A percentile compares a stretch with the other conserved stretches of the same genome.
These are phyloP conservation scores for Boletus rubescentipes DNA, from an alignment of 768 basidiomycete genomes.

Conservation along the genomic window DNA sequence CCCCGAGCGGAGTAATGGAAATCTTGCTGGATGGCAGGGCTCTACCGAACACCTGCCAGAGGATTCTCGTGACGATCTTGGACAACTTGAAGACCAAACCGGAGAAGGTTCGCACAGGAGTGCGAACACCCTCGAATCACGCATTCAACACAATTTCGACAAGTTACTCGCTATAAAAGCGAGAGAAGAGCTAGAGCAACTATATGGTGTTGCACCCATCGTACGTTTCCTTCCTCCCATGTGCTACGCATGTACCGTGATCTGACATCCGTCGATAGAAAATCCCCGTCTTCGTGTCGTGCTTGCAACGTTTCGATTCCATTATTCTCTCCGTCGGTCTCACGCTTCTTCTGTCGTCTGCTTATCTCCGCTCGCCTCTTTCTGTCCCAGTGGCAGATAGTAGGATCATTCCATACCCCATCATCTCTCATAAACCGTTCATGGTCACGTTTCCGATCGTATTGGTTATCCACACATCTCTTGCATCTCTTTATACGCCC, in stretches of 20 bases:
- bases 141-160: constrained; percentile 67
- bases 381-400: constrained; percentile 29
- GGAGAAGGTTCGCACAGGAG: not conserved
- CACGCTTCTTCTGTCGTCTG: constrained; percentile 49
- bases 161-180: constrained; percentile 59
- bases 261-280: constrained; percentile 39
- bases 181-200: constrained; percentile 73
- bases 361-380: constrained; percentile 58
- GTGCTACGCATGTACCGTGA: not conserved
- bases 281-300: constrained; percentile 78
- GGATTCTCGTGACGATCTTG: constrained; percentile 16
- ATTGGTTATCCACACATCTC: constrained; percentile 48
- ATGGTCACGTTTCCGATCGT: constrained; percentile 43
- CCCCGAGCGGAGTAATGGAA: constrained; percentile 9
- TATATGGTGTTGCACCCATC: constrained; percentile 78
- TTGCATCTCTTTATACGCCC: constrained; percentile 67
- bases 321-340: constrained; percentile 69
- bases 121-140: constrained; percentile 29
- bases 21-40: constrained; percentile 8
- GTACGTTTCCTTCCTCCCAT: constrained; percentile 43
- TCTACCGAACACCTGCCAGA: constrained; percentile 8
- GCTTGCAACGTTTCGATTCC: constrained; percentile 73
- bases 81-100: constrained; percentile 21
- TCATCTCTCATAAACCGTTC: constrained; percentile 36
- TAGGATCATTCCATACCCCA: constrained; percentile 13